These are phyloP conservation scores for Catharanthus roseus DNA, from an alignment of 257 asterid genomes.

Conservation along the genomic window DNA sequence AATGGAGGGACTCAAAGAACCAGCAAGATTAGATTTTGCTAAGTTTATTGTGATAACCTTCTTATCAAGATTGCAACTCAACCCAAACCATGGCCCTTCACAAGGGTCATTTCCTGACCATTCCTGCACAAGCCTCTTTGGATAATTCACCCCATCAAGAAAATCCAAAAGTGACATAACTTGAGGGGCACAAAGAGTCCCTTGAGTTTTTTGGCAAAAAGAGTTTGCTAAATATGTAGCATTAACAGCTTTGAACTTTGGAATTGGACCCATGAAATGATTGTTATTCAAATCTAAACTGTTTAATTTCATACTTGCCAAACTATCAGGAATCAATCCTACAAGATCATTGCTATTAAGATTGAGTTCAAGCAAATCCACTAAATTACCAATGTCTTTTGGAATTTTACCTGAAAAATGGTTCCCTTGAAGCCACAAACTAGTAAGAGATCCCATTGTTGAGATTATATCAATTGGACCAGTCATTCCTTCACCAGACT, in stretches of 20 bases:
- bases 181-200: slow-evolving; percentile 49
- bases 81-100: slow-evolving; percentile 54
- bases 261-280: slow-evolving; percentile 73
- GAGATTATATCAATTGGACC: slow-evolving; percentile 61
- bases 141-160: slow-evolving; percentile 73
- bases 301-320: slow-evolving; percentile 40
- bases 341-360: slow-evolving; percentile 69
- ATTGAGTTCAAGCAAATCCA: slow-evolving; percentile 47
- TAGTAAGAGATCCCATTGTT: slow-evolving; percentile 55
- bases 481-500: slow-evolving; percentile 52
- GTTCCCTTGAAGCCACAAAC: slow-evolving; percentile 87
- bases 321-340: slow-evolving; percentile 61
- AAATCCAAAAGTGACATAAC: slow-evolving; percentile 67
- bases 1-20: slow-evolving; percentile 60
- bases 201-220: slow-evolving; percentile 49
- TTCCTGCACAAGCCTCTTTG: slow-evolving; percentile 53
- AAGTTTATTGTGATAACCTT: slow-evolving; percentile 47
- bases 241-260: slow-evolving; percentile 54
- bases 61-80: slow-evolving; percentile 47
- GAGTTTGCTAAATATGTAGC: slow-evolving; percentile 45
- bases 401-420: slow-evolving; percentile 80
- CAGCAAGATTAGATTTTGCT: slow-evolving; percentile 56
- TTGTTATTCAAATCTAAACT: slow-evolving; percentile 72
- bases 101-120: slow-evolving; percentile 85
- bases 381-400: slow-evolving; percentile 42